Base-by-base conservation (phyloP, 2,329 filamentous ascomycete species). In the Endoconidiophora polonica region DNA sequence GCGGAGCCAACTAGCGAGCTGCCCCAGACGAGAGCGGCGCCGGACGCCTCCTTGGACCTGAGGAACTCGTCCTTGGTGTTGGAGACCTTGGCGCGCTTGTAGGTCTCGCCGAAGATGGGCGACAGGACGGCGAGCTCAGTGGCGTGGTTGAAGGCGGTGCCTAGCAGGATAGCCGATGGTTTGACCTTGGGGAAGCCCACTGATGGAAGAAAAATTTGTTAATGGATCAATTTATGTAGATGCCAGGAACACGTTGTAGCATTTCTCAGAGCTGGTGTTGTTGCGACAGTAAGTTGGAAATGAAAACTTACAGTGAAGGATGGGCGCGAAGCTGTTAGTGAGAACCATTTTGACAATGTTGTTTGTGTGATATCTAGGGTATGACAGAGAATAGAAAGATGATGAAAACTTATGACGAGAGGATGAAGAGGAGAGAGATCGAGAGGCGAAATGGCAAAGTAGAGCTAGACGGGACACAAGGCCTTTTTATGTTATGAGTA, bases 51-150 rank as follows among this genome's bases (percentile, higher is more conserved):
- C 76, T 87, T 90, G 59, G 86, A 93, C 67, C 82, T 82, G 68
- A 93, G 70, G 70, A 95, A 96, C 71, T 96, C 90, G 71, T 96
- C 88, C 73, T 91, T 94, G 62, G 82, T 85, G 78, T 94, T 90
- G 66, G 90, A 79, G 54, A 77, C 71, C 76, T 94, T 88, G 58
- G 90, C 88, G 59, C 86, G 83, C 70, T 88, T 81, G 77, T 94
- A 95, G 62, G 86, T 90, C 62, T 93, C 82, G 63, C 91, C 90
- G 65, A 96, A 94, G 67, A 96, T 70, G 56, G 90, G 90, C 54
- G 79, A 76, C 55, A 96, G 77, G 59, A 96, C 79, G 56, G 85
- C 88, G 56, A 91, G 80, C 62, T 91, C 91, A 61, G 86, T 75
- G 60, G 81, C 81, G 71, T 98, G 90, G 76, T 84, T 95, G 80